phyloP scores from a whole-genome alignment of 495 filamentous ascomycete species.

The Hypoxylon fragiforme region DNA sequence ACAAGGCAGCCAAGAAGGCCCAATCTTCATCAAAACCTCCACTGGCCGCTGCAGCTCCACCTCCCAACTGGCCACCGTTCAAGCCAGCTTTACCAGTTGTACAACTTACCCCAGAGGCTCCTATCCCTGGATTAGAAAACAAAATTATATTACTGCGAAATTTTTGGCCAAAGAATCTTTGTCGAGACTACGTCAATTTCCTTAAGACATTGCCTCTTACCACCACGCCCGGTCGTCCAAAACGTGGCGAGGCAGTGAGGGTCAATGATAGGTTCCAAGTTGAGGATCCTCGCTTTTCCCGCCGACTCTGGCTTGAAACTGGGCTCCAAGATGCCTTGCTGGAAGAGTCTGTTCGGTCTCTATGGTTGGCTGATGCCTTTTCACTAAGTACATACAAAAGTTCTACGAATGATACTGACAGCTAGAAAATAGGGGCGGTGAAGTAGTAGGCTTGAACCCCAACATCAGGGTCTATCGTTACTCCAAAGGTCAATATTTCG shows the following conservation, averaged over 20 bases:
- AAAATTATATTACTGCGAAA: conserved; percentile 79
- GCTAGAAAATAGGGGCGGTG: conserved; percentile 69
- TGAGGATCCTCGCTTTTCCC: conserved; percentile 73
- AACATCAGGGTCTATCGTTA: conserved; percentile 96
- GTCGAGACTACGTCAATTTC: conserved; percentile 79
- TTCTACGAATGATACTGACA: too few relatives aligned
- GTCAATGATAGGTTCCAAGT: conserved; percentile 93
- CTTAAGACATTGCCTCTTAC: conserved; percentile 72
- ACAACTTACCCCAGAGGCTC: conserved; percentile 61
- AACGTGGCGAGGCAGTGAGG: conserved; percentile 79
- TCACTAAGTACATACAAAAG: not conserved
- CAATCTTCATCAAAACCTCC: conserved; percentile 16
- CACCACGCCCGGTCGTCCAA: conserved; percentile 83
- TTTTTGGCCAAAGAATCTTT: conserved; percentile 78
- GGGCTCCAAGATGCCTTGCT: conserved; percentile 56
- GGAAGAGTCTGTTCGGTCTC: conserved; percentile 34
- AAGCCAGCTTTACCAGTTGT: conserved; percentile 69
- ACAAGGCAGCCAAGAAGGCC: conserved; percentile 23
- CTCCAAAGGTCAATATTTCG: conserved; percentile 82
- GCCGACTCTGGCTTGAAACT: conserved; percentile 70
- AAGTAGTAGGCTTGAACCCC: conserved; percentile 81
- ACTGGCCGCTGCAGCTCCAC: conserved; percentile 11
- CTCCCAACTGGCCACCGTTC: conserved; percentile 77
- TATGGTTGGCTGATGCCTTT: conserved; percentile 36
- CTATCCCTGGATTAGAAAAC: conserved; percentile 53